Evolutionary conservation across 192 early-diverging fungal genomes (phyloP), one percentile per base, ranked within the genome.

Genomic region (Lobulomyces angularis): DNA sequence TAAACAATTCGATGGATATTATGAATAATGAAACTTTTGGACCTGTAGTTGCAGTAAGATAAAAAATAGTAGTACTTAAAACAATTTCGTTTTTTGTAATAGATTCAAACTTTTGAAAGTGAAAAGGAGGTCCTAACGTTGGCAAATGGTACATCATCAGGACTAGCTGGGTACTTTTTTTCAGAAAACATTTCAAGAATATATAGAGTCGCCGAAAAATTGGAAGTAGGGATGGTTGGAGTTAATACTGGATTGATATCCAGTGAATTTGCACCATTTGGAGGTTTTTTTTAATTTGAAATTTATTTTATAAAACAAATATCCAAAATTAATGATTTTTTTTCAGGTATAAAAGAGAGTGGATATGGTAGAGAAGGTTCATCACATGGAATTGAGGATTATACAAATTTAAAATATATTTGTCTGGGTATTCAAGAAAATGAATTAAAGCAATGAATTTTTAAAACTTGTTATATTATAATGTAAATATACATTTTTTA

Each of bases 191-290:
- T 88, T 11, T 56, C 68, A 4, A 74, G 88, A 5, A 65, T 79
- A 46, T 83, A 78, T 70, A 71, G 83, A 8, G 81, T 94, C 3
- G 74, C 86, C 1, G 86, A 91, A 48, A 57, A 59, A 6, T 43
- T 94, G 29, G 76, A 90, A 43, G 69, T 79, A 3, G 90, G 90
- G 27, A 91, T 91, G 79, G 83, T 91, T n/a, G 86, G 87, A 17
- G 69, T 84, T 22, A 94, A 94, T 51, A 1, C 27, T 45, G 55
- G 43, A 18, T 35, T 48, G 20, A 55, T 66, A 21, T 64, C 60
- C 19, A 47, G 46, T 22, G 62, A 50, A 17, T 57, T 67, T 35
- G 64, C 68, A 14, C 83, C 83, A 3, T 85, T 84, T 55, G 82
- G 82, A 33, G 82, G 82, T n/a, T 64, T 74, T 58, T 49, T 58